Percentiles rank a stretch among this genome's conserved stretches.
phyloP scores from a whole-genome alignment of 352 stramenopile genomes.

The Globisporangium orthogonon region DNA sequence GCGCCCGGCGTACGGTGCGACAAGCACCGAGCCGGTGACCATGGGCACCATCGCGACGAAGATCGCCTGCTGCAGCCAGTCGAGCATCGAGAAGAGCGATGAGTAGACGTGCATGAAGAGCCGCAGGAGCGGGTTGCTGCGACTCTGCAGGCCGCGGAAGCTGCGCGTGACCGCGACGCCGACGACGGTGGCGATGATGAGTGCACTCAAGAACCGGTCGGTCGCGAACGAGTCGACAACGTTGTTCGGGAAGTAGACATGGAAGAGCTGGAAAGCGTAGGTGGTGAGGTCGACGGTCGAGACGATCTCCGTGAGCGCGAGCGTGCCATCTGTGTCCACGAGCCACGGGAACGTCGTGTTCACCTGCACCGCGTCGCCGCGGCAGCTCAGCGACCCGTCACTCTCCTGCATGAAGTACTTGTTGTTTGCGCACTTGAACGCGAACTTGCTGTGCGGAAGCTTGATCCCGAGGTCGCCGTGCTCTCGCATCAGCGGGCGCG shows the following conservation, averaged over 20 bases:
- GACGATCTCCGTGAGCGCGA: constrained; percentile 41
- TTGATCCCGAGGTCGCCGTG: constrained; percentile 22
- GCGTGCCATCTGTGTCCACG: constrained; percentile 27
- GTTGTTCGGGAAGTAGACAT: constrained; percentile 51
- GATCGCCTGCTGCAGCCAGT: constrained; percentile 49
- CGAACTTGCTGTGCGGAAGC: constrained; percentile 30
- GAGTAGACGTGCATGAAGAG: constrained; percentile 57
- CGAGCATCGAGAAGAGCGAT: constrained; percentile 46
- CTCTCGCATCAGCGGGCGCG: constrained; percentile 30
- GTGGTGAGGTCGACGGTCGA: constrained; percentile 28
- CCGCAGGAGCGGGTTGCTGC: constrained; percentile 48
- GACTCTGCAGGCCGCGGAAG: constrained; percentile 18
- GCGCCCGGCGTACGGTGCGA: constrained; percentile 21
- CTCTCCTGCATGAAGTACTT: constrained; percentile 35
- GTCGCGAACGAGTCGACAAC: constrained; percentile 25
- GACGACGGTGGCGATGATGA: constrained; percentile 37
- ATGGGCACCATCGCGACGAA: constrained; percentile 44
- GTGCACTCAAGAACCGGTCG: constrained; percentile 34
- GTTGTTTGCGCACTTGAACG: constrained; percentile 48
- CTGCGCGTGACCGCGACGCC: constrained; percentile 11
- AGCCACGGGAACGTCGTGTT: constrained; percentile 57
- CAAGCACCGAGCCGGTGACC: constrained; percentile 34
- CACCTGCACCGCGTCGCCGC: constrained; percentile 17
- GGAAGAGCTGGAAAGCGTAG: constrained; percentile 36
- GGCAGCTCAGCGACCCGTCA: constrained; percentile 21